Evolutionary conservation across 1,284 basidiomycete species (phyloP), one percentile per base, ranked within the genome.

Genomic region (Phellinidium pouzarii): DNA sequence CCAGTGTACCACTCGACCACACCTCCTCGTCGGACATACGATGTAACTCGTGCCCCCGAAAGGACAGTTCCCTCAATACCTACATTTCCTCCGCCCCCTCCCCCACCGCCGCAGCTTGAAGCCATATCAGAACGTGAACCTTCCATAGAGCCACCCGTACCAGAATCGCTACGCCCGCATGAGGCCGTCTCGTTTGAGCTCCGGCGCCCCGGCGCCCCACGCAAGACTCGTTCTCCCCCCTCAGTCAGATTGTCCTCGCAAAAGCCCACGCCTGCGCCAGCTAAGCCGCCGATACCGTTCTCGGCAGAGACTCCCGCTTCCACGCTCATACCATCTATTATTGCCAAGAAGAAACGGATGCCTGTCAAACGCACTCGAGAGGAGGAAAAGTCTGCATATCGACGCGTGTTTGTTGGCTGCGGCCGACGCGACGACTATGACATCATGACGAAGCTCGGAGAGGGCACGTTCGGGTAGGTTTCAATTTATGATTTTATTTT

Each of bases 401-500:
- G 81, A 2, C 79, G 79, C 54, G 69, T 69, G 2, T 92, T 96
- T 60, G 68, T 75, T 17, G 94, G 94, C 0, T 89, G 87, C 60
- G 88, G 91, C 2, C 70, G 72, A 44, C 78, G 94, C 57, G 70
- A 71, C n/a, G 85, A 89, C 58, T 96, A 95, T 65, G 80, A 85
- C 52, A 73, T 85, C 9, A 84, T 85, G 29, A 85, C 83, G 7
- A 95, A 95, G 68, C 72, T 97, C 23, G 94, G 94, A 40, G 93
- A 96, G 67, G 94, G 94, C 6, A 97, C 94, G 7, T 97, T 96
- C 66, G 94, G 94, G 90, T 90, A 63, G 46, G 82, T 75, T 12
- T 11, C 31, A 53, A n/a, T 29, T 40, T 36, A 50, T n/a, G n/a
- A 14, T 9, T n/a, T 3, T 26, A 34, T 25, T 11, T 37, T 54